Percentiles rank a stretch among this genome's conserved stretches.
Conservation (phyloP, 192 early-diverging fungal species). For the Entomortierella chlamydospora region DNA sequence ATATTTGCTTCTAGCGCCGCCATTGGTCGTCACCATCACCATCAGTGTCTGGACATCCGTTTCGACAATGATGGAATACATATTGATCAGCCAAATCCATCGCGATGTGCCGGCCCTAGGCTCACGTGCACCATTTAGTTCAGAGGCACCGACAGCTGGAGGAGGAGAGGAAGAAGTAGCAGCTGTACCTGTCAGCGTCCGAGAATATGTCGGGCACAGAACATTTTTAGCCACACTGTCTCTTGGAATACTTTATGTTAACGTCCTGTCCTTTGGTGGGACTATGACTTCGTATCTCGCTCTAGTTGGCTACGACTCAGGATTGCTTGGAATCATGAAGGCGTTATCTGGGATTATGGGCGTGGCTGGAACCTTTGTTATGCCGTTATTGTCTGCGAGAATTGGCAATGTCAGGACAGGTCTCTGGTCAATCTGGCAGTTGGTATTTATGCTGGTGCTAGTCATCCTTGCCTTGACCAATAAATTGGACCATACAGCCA, state of each 20-base stretch:
- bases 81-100: constrained; percentile 29
- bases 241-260: constrained; percentile 49
- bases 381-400: constrained; percentile 14
- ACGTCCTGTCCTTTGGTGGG: constrained; percentile 44
- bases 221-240: constrained; percentile 26
- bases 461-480: constrained; percentile 26
- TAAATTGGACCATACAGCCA: neutral
- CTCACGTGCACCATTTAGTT: constrained; percentile 1
- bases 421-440: constrained; percentile 48
- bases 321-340: constrained; percentile 36
- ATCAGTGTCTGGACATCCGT: constrained; percentile 24
- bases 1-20: neutral
- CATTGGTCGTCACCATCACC: constrained; percentile 3
- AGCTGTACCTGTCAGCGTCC: neutral
- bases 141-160: neutral
- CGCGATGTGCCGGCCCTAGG: constrained; percentile 8
- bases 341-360: constrained; percentile 32
- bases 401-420: constrained; percentile 34
- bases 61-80: constrained; percentile 23
- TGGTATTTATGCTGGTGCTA: constrained; percentile 2
- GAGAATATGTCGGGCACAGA: constrained; percentile 30
- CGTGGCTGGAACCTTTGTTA: constrained; percentile 23
- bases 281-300: constrained; percentile 45
- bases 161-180: constrained; percentile 7
- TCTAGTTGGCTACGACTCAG: constrained; percentile 26